Base-by-base conservation (phyloP, 176 grass and related monocot species). In the Avena eriantha region DNA sequence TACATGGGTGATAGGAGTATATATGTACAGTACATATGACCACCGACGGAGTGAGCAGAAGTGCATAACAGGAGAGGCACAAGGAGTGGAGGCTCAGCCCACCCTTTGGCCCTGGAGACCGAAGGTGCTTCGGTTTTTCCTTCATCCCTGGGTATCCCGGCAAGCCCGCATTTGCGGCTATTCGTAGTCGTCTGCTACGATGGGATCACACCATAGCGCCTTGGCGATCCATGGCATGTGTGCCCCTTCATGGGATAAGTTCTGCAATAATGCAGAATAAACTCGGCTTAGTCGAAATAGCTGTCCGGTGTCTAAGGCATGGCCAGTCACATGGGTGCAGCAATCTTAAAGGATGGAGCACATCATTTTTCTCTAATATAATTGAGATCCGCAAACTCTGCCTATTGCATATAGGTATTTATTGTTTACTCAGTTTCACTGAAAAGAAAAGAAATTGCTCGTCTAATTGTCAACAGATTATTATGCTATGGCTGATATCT, bases 141-240 rank as follows among this genome's bases (percentile, higher is more conserved):
- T 75, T 83, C 78, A 8, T 73, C 73, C 55, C 57, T 7, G 14
- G 9, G 1, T 2, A 48, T 83, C 59, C 60, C 31, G 11, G 47
- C 8, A 3, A 53, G 16, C 73, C 73, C 46, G 0, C 15, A 0
- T 31, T 31, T 11, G 39, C 87, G 3, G 1, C 39, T 41, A 16
- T 33, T 93, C 65, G 2, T 74, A 77, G 10, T 93, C 84, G 13
- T 96, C 87, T 2, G 89, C 21, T 36, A 81, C 73, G 58, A 96
- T 84, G 49, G 89, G 94, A 76, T 91, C 64, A 41, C 80, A 81
- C 2, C 84, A 77, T 67, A 87, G 83, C 1, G 84, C 66, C 59
- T 89, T 93, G 74, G 89, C 31, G 33, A 91, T 72, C 94, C 94
- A 96, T 51, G 93, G 91, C 83, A 91, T 91, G 81, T 91, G 92